Conservation (phyloP, 73 alveolate genomes). For the Stentor coeruleus region DNA sequence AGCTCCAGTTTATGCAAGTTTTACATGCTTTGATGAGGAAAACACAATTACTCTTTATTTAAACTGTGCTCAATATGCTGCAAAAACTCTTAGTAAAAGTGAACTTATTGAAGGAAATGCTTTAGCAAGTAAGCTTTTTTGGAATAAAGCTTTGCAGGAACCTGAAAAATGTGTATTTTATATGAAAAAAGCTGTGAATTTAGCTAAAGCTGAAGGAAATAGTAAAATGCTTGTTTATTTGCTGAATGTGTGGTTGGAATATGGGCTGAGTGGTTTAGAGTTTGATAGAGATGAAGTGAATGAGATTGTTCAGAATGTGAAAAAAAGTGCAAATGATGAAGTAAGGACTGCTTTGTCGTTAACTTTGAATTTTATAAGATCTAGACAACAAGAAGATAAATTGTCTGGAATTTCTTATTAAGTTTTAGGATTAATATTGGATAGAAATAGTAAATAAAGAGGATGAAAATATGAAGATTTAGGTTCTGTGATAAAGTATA, state of each 20-base stretch:
- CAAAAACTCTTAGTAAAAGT: conserved; percentile 48
- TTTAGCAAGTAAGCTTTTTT: neutral
- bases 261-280: too few relatives aligned
- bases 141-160: neutral
- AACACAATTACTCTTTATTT: conserved; percentile 50
- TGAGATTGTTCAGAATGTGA: too few relatives aligned
- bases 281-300: too few relatives aligned
- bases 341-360: too few relatives aligned
- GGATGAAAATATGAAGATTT: too few relatives aligned
- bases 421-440: too few relatives aligned
- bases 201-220: conserved; percentile 36
- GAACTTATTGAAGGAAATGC: neutral
- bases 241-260: neutral
- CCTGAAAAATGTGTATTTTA: conserved; percentile 68
- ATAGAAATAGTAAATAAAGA: too few relatives aligned
- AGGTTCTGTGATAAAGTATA: too few relatives aligned
- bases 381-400: too few relatives aligned
- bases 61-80: conserved; percentile 52
- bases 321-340: too few relatives aligned
- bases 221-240: neutral
- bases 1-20: conserved; percentile 37
- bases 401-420: too few relatives aligned
- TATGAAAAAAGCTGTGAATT: conserved; percentile 76
- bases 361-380: too few relatives aligned
- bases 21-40: conserved; percentile 46